Base-by-base conservation (phyloP, 2,329 filamentous ascomycete genomes). In the Coccinonectria pachysandricola region DNA sequence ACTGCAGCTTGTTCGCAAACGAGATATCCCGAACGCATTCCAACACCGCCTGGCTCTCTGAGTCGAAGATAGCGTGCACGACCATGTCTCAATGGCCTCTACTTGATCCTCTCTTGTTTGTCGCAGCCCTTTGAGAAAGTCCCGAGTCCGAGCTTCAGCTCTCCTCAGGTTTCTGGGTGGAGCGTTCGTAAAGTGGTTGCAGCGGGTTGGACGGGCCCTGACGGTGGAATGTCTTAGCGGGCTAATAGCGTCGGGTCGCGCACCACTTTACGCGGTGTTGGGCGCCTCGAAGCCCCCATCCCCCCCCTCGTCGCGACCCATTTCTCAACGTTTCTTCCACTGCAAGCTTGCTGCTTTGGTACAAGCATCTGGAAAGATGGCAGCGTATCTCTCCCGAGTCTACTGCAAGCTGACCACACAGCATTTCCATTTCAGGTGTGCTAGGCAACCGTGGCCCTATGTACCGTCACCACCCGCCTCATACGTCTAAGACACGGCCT, bases 381-480 rank as follows among this genome's bases (percentile, higher is more conserved):
- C n/a, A n/a, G n/a, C n/a, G n/a, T n/a, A n/a, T n/a, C n/a, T n/a
- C 35, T 35, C 36, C 17, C 17, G 17, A 19, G 17, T 19, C 37
- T 32, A n/a, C n/a, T n/a, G n/a, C 21, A 28, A 31, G 32, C 38
- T 33, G 34, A 38, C 34, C 39, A 36, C 31, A 40, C 31, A 24
- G 29, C 28, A 29, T 32, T 35, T 37, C 34, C 42, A n/a, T n/a
- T n/a, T n/a, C n/a, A n/a, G n/a, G n/a, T n/a, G n/a, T n/a, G 38
- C 44, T 39, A 53, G 50, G 47, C 50, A 53, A 48, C 50, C 46
- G 43, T 40, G 39, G 41, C 28, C 37, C n/a, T n/a, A n/a, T n/a
- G n/a, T n/a, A 43, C 40, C 29, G 35, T 40, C 31, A 30, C 36
- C 38, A 43, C 36, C 34, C 27, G 28, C 35, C 40, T 43, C 32